Evolutionary conservation across 352 stramenopile genomes (phyloP).

Genomic region (Peronospora destructor): DNA sequence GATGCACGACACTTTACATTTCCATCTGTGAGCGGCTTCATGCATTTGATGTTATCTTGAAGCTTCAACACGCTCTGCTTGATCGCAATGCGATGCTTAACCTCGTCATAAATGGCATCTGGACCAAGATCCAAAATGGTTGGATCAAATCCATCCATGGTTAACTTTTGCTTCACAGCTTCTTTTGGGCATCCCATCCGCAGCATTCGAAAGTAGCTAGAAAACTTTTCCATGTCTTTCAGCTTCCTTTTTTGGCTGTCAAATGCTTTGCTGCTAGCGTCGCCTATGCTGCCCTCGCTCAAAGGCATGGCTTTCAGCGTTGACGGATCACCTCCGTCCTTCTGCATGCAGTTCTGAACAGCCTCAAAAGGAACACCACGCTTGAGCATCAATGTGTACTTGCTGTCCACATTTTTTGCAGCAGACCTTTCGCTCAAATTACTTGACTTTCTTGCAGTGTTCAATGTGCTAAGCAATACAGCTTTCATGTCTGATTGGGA

Average conservation of each 20-base stretch:
- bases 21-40: conserved; percentile 24
- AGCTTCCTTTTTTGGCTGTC: conserved; percentile 23
- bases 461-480: conserved; percentile 15
- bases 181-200: conserved; percentile 85
- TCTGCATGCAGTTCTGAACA: conserved; percentile 68
- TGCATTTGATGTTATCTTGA: conserved; percentile 59
- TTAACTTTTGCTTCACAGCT: conserved; percentile 88
- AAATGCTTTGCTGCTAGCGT: neutral
- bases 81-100: conserved; percentile 44
- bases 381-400: conserved; percentile 64
- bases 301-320: conserved; percentile 20
- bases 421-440: conserved; percentile 2
- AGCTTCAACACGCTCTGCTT: conserved; percentile 28
- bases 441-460: conserved; percentile 9
- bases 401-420: conserved; percentile 18
- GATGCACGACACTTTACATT: neutral
- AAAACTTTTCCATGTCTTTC: conserved; percentile 63
- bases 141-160: conserved; percentile 84
- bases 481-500: conserved; percentile 15
- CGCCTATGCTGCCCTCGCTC: neutral
- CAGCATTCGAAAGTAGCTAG: conserved; percentile 92
- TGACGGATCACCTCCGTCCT: conserved; percentile 47
- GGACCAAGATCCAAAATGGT: conserved; percentile 55
- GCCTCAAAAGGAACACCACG: conserved; percentile 62
- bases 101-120: conserved; percentile 53